Percentiles rank a stretch among this genome's conserved stretches.
phyloP scores from a whole-genome alignment of 2,329 filamentous ascomycete species.

The Didymella sp. region DNA sequence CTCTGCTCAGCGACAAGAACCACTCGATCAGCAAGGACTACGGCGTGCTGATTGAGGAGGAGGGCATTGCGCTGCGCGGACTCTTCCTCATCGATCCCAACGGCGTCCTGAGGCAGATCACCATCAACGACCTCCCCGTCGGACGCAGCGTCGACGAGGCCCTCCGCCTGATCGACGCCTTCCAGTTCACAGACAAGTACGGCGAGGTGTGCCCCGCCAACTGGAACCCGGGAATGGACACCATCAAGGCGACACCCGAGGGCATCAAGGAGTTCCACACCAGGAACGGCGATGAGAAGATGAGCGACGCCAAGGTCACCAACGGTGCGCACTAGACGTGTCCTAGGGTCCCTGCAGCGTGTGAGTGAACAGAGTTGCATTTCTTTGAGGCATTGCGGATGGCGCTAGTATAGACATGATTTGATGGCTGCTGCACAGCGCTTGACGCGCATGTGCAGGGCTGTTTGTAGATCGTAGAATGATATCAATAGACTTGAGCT shows the following conservation, averaged over 20 bases:
- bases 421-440: conserved; percentile 1
- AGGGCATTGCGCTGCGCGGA: conserved; percentile 68
- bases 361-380: conserved; percentile 3
- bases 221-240: conserved; percentile 52
- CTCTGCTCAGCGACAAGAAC: conserved; percentile 68
- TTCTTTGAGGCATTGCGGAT: conserved; percentile 20
- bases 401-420: conserved; percentile 26
- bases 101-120: conserved; percentile 67
- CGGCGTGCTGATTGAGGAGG: conserved; percentile 69
- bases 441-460: conserved; percentile 5
- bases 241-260: conserved; percentile 51
- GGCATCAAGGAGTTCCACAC: conserved; percentile 50
- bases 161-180: conserved; percentile 62
- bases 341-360: background rate
- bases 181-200: conserved; percentile 55
- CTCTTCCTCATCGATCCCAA: conserved; percentile 72
- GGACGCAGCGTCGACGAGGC: conserved; percentile 70
- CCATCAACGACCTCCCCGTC: conserved; percentile 70
- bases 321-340: conserved; percentile 35
- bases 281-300: conserved; percentile 48
- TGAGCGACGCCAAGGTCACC: conserved; percentile 39
- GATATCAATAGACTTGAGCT: conserved; percentile 8
- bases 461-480: conserved; percentile 15
- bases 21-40: conserved; percentile 67
- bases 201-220: conserved; percentile 54